Evolutionary conservation across 257 asterid genomes (phyloP).

Genomic region (Haberlea rhodopensis): DNA sequence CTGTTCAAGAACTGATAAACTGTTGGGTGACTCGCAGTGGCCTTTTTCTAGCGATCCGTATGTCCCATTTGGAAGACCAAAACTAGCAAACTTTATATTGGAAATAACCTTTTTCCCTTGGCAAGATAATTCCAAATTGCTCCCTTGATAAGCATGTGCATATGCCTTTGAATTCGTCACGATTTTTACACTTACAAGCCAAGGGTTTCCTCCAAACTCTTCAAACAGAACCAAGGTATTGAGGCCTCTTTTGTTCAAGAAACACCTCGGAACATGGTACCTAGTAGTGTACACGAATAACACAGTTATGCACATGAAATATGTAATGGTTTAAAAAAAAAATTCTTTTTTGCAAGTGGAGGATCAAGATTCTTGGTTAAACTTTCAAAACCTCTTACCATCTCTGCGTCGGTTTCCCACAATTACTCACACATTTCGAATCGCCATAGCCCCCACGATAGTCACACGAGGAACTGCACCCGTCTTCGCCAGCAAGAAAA

Average conservation of each 20-base stretch:
- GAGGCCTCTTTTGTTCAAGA: conserved; percentile 15
- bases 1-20: conserved; percentile 8
- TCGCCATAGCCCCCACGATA: conserved; percentile 29
- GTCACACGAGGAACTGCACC: conserved; percentile 24
- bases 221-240: conserved; percentile 42
- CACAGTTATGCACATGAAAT: neutral
- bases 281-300: conserved; percentile 10
- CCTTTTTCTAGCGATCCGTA: conserved; percentile 23
- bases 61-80: conserved; percentile 22
- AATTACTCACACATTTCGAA: conserved; percentile 31
- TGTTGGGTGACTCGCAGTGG: conserved; percentile 23
- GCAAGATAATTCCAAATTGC: conserved; percentile 24
- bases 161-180: conserved; percentile 3
- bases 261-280: conserved; percentile 48
- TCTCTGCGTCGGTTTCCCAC: conserved; percentile 40
- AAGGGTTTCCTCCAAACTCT: conserved; percentile 42
- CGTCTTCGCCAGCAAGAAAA: neutral
- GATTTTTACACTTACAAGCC: conserved; percentile 21
- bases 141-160: conserved; percentile 30
- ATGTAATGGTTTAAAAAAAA: neutral
- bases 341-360: too few species aligned
- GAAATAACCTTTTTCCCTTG: conserved; percentile 22
- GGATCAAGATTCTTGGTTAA: neutral
- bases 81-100: conserved; percentile 34
- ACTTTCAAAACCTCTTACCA: conserved; percentile 22